phyloP scores from a whole-genome alignment of 805 yeast species.

The Ogataea trehalophila region DNA sequence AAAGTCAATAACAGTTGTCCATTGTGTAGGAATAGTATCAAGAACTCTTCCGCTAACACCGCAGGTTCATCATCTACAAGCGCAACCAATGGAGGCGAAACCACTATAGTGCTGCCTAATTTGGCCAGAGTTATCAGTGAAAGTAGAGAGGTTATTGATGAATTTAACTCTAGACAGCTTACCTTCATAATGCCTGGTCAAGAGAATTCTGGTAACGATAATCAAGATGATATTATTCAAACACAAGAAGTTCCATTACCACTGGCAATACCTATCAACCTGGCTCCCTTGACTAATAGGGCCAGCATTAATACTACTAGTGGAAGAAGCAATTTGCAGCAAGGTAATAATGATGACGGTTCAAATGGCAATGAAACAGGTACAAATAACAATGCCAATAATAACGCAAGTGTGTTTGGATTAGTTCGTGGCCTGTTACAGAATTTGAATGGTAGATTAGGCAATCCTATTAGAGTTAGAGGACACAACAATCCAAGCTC shows the following conservation, averaged over 20 bases:
- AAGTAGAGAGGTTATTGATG: conserved; percentile 27
- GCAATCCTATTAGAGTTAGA: conserved; percentile 15
- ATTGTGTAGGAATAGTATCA: conserved; percentile 63
- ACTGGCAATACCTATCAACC: conserved; percentile 4
- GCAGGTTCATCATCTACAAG: conserved; percentile 3
- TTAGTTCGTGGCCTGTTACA: conserved; percentile 21
- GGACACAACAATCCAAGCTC: conserved; percentile 5
- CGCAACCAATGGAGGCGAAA: conserved; percentile 11
- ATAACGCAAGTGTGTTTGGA: conserved; percentile 10
- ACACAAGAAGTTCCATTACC: conserved; percentile 6
- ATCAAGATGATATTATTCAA: not conserved
- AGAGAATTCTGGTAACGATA: conserved; percentile 7
- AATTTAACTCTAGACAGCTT: conserved; percentile 27
- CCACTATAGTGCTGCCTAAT: conserved; percentile 33
- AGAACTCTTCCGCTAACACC: conserved; percentile 23
- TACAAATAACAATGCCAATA: not conserved
- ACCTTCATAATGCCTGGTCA: conserved; percentile 29
- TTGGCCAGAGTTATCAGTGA: conserved; percentile 31
- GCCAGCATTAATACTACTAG: not conserved
- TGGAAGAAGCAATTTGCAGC: not conserved
- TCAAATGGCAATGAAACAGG: not conserved
- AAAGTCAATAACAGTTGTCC: conserved; percentile 75
- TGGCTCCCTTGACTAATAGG: conserved; percentile 1
- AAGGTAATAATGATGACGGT: not conserved
- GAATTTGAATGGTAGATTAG: conserved; percentile 20